Conservation (phyloP, 148 eudicot species). For the Chenopodium berlandieri region DNA sequence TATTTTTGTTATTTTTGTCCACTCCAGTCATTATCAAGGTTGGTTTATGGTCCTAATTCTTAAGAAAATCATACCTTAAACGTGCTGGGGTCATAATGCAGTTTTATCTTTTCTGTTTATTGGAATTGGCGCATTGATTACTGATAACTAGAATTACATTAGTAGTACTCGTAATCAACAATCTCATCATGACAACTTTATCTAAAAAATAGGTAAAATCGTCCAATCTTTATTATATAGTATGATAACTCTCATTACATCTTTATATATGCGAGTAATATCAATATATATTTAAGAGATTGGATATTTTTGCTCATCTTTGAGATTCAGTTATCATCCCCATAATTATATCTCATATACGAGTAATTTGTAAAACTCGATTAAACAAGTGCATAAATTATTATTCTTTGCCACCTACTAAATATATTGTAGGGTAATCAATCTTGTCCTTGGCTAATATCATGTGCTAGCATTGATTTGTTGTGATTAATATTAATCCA, state of each 20-base stretch:
- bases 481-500: neutral
- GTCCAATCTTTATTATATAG: too few relatives aligned
- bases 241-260: too few relatives aligned
- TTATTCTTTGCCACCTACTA: neutral
- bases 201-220: too few relatives aligned
- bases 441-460: slow-evolving; percentile 7
- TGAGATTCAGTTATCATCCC: too few relatives aligned
- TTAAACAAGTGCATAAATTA: neutral
- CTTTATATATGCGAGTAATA: too few relatives aligned
- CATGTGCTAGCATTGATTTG: slow-evolving; percentile 1
- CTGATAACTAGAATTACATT: too few relatives aligned
- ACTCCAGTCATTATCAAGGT: slow-evolving; percentile 21
- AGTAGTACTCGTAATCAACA: too few relatives aligned
- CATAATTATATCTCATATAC: too few relatives aligned
- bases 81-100: neutral
- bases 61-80: slow-evolving; percentile 6
- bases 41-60: slow-evolving; percentile 14
- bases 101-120: neutral
- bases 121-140: too few relatives aligned
- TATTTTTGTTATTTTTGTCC: neutral
- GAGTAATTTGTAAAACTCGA: neutral
- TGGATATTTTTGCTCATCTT: too few relatives aligned
- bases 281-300: too few relatives aligned
- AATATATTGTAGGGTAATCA: neutral
- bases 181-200: too few relatives aligned